Evolutionary conservation across 225 moss, liverwort and hornwort genomes (phyloP), one percentile per base, ranked within the genome.

Genomic region (Neckera pumila): DNA sequence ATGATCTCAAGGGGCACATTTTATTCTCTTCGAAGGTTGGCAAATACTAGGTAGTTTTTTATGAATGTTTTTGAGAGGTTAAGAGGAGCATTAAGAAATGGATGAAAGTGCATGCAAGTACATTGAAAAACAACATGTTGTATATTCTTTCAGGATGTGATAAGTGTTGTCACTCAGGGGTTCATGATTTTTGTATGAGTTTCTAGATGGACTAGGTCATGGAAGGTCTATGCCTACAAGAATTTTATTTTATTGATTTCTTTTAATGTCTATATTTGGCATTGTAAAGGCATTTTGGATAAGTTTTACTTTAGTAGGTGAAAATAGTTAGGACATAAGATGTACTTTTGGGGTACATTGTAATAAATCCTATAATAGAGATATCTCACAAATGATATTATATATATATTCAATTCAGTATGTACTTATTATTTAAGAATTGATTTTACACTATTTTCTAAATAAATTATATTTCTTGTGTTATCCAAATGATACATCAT

Each of bases 11-110:
- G 2, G 8, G 11, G 1, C 12, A 20, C 12, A 75, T 12, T 49
- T 75, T 28, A 5, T 3, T 0, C 2, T 7, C 22, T 36, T 49
- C 0, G 0, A 31, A 2, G 12, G 0, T 19, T 51, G 7, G 4
- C 31, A 49, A 49, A 49, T 49, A 75, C 0, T 49, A 31, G 9
- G 2, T 49, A 49, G 75, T 12, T 49, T 12, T 12, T 49, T 12
- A 75, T 4, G 1, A 31, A 49, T 19, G 31, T 31, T 49, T 47
- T 7, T 12, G 4, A 75, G 19, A 75, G 20, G 2, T 75, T 49
- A 19, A 5, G 12, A 0, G 11, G 7, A 17, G 11, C 12, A 30
- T 31, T 0, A 19, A 0, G 0, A 31, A 47, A 45, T 7, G 49
- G 31, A 4, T 49, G 51, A 4, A 20, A 51, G 8, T 51, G 5